phyloP scores from a whole-genome alignment of 192 early-diverging fungal species.

The Mortierella hygrophila region DNA sequence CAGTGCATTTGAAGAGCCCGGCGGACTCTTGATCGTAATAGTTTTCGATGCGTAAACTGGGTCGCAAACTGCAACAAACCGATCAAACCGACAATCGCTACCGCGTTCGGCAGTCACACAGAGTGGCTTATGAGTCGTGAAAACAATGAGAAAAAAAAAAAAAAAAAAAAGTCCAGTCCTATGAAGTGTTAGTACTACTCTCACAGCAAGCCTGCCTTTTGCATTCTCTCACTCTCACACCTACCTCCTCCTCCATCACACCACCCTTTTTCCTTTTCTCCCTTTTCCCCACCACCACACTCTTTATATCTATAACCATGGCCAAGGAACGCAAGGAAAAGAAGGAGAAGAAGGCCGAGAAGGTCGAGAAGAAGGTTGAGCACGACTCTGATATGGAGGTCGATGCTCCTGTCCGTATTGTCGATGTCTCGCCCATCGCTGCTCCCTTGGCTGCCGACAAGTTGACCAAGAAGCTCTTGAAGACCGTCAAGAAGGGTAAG shows the following conservation, averaged over 20 bases:
- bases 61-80: no score
- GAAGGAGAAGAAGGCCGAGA: conserved; percentile 56
- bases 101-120: background rate
- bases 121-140: conserved; percentile 1
- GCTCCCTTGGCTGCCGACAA: conserved; percentile 87
- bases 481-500: conserved; percentile 92
- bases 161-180: conserved; percentile 36
- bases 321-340: conserved; percentile 67
- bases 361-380: conserved; percentile 53
- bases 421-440: conserved; percentile 78
- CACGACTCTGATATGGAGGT: conserved; percentile 64
- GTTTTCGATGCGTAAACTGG: no score
- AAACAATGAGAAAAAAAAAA: conserved; percentile 25
- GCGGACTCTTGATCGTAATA: no score
- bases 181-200: background rate
- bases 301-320: conserved; percentile 19
- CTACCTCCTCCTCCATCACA: background rate
- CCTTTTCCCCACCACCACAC: conserved; percentile 2
- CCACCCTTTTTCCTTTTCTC: background rate
- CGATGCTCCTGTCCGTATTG: conserved; percentile 60
- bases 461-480: conserved; percentile 87
- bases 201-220: background rate
- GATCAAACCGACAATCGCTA: background rate
- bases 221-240: conserved; percentile 3
- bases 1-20: no score